Percentiles rank a stretch among this genome's conserved stretches.
These are phyloP conservation scores for Cladosporium sp. DNA, from an alignment of 2,329 filamentous ascomycete genomes.

Conservation along the genomic window DNA sequence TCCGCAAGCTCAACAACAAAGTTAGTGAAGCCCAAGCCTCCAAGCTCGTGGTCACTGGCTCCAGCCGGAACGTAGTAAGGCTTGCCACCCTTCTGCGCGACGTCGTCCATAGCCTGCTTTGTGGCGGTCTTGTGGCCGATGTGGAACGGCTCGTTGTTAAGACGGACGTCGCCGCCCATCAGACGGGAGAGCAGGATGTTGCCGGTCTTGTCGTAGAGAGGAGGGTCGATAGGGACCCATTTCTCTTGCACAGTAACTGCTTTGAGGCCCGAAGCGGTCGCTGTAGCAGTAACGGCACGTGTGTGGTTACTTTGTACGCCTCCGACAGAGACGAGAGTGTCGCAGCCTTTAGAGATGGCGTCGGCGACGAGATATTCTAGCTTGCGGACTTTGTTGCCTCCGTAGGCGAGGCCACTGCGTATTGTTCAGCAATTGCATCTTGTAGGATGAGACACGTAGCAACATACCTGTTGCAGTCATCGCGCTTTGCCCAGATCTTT, in stretches of 20 bases:
- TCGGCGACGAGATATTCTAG: conserved; percentile 43
- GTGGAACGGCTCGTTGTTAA: conserved; percentile 64
- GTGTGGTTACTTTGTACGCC: conserved; percentile 45
- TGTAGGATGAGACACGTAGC: background rate
- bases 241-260: conserved; percentile 37
- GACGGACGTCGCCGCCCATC: conserved; percentile 53
- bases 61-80: conserved; percentile 74
- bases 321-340: conserved; percentile 41
- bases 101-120: conserved; percentile 56
- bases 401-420: conserved; percentile 37
- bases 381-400: conserved; percentile 45
- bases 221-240: conserved; percentile 36
- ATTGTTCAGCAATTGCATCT: background rate
- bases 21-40: conserved; percentile 69
- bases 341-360: conserved; percentile 33
- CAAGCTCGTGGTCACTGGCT: conserved; percentile 69
- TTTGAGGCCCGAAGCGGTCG: conserved; percentile 37
- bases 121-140: conserved; percentile 65
- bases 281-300: conserved; percentile 40
- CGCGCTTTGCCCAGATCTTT: conserved; percentile 69
- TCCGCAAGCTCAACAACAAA: conserved; percentile 69
- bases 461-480: conserved; percentile 55
- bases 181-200: conserved; percentile 68
- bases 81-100: conserved; percentile 56
- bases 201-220: conserved; percentile 62